These are phyloP conservation scores for Prunus davidiana DNA, from an alignment of 306 rosid genomes.

Conservation along the genomic window DNA sequence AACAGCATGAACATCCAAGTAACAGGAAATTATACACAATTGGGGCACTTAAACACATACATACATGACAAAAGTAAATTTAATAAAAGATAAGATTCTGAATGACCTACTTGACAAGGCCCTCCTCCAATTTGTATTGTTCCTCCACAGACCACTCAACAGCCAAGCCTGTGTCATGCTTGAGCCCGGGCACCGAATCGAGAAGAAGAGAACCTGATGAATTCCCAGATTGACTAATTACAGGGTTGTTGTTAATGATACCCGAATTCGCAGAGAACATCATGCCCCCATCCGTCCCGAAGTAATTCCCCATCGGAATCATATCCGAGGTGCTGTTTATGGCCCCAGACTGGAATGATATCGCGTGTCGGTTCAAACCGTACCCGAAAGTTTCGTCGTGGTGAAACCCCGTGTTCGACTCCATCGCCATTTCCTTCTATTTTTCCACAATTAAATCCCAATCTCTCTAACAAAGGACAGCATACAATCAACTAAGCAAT, in stretches of 20 bases:
- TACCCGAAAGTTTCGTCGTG: conserved; percentile 50
- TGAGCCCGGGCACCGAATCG: conserved; percentile 84
- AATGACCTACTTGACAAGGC: conserved; percentile 72
- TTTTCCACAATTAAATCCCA: not conserved
- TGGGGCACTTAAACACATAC: not conserved
- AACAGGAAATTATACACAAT: not conserved
- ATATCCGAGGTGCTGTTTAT: conserved; percentile 70
- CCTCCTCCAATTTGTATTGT: conserved; percentile 80
- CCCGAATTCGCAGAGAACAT: conserved; percentile 62
- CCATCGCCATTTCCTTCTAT: conserved; percentile 60
- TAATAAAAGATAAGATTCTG: not conserved
- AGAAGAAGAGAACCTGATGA: conserved; percentile 64
- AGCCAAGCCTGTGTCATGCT: conserved; percentile 86
- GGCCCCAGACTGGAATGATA: conserved; percentile 81
- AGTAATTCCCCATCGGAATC: conserved; percentile 77
- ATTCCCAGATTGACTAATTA: conserved; percentile 55
- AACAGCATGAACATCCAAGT: conserved; percentile 3
- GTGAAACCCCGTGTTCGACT: conserved; percentile 75
- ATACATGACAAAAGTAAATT: not conserved
- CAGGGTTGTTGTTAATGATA: conserved; percentile 49
- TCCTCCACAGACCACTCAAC: conserved; percentile 98
- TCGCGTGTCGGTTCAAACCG: conserved; percentile 65
- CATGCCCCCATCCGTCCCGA: conserved; percentile 53
- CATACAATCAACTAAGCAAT: conserved; percentile 24
- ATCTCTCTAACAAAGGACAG: conserved; percentile 27